Evolutionary conservation across 768 basidiomycete species (phyloP).

Genomic region (Scleroderma bovista): DNA sequence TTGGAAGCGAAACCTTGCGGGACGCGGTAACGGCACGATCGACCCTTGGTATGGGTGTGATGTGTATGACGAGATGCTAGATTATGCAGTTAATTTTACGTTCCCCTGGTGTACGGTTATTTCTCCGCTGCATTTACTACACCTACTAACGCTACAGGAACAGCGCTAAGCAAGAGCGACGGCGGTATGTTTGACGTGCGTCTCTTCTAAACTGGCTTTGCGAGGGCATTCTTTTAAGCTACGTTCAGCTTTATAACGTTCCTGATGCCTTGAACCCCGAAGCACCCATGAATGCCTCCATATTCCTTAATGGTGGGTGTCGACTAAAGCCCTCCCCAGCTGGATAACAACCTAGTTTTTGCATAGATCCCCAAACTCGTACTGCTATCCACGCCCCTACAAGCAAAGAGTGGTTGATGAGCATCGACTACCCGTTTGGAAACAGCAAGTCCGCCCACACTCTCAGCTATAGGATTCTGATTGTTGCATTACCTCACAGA

Average conservation of each 20-base stretch:
- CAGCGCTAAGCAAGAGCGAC: slow-evolving; percentile 15
- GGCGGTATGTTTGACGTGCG: slow-evolving; percentile 37
- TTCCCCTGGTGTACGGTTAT: slow-evolving; percentile 50
- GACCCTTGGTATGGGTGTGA: slow-evolving; percentile 65
- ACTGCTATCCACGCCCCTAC: slow-evolving; percentile 65
- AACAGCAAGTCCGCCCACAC: slow-evolving; percentile 16
- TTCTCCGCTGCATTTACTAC: not conserved
- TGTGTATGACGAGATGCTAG: slow-evolving; percentile 57
- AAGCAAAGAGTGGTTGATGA: slow-evolving; percentile 41
- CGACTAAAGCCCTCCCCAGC: not conserved
- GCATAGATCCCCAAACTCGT: slow-evolving; percentile 46
- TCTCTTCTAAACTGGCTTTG: not conserved
- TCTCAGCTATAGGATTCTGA: not conserved
- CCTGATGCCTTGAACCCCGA: slow-evolving; percentile 53
- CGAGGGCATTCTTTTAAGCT: not conserved
- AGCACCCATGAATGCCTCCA: slow-evolving; percentile 41
- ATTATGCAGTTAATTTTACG: slow-evolving; percentile 70
- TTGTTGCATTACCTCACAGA: slow-evolving; percentile 9
- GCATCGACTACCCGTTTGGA: slow-evolving; percentile 33
- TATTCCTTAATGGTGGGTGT: slow-evolving; percentile 58
- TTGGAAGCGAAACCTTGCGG: slow-evolving; percentile 44
- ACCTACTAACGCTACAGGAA: slow-evolving; percentile 2
- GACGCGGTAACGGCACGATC: slow-evolving; percentile 48
- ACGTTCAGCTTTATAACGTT: slow-evolving; percentile 44
- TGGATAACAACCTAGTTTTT: not conserved